These are phyloP conservation scores for Pseudotsuga menziesii DNA, from an alignment of 75 land plant genomes.

Conservation along the genomic window DNA sequence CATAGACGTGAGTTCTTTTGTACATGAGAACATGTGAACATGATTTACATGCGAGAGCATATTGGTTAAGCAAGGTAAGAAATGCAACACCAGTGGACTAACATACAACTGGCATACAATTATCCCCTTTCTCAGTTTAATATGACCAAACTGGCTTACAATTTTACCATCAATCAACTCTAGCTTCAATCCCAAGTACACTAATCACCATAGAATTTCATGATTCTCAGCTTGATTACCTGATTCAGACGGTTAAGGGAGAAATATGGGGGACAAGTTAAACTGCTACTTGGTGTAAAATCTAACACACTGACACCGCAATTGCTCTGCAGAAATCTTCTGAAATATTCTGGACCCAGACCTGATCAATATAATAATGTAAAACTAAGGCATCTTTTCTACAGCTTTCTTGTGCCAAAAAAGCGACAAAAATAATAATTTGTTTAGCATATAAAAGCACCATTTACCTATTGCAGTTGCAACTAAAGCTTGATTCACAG, in stretches of 20 bases:
- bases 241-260: conserved; percentile 92
- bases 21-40: too few relatives aligned
- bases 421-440: neutral
- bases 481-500: conserved; percentile 97
- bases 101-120: neutral
- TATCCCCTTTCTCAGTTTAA: conserved; percentile 1
- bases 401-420: neutral
- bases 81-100: neutral
- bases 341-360: conserved; percentile 81
- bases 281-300: conserved; percentile 55
- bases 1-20: too few relatives aligned
- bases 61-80: neutral
- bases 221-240: conserved; percentile 28
- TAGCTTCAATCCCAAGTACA: neutral
- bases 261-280: conserved; percentile 51
- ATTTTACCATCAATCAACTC: neutral
- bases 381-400: neutral
- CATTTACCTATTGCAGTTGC: conserved; percentile 84
- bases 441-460: neutral
- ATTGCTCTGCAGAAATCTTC: conserved; percentile 91
- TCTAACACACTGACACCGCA: conserved; percentile 96
- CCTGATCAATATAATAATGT: conserved; percentile 41
- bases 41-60: neutral
- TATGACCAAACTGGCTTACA: neutral
- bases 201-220: neutral